Base-by-base conservation (phyloP, 2,329 filamentous ascomycete species). In the Penicillium decumbens region DNA sequence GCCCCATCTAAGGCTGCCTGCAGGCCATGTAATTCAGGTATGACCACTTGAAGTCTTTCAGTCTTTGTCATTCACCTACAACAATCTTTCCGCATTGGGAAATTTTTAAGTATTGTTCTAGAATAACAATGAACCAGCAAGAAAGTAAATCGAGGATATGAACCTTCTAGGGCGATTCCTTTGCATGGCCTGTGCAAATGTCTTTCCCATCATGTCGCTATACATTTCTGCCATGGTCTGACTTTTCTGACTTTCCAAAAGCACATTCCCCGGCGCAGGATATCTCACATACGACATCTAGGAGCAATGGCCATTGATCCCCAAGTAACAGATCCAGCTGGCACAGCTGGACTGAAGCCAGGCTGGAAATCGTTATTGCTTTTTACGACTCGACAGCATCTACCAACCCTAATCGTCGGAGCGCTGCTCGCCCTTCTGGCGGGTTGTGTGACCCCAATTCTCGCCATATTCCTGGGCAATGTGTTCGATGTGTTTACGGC, bases 401-500 rank as follows among this genome's bases (percentile, higher is more conserved):
- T 78, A 0, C 70, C 73, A 0, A 64, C 80, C 3, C 66, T 92
- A 0, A 41, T 74, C 9, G 61, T 75, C 1, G 87, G 83, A 0
- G 43, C 86, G 0, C 9, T 78, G 3, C 72, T 81, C 1, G 80
- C 87, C 0, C 64, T 82, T 3, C 59, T 80, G 1, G 77, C 82
- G 7, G 87, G 87, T 1, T 77, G 80, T 0, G 72, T 84, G 10
- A 80, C 82, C 46, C 87, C 88, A 0, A 71, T 78, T 1, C 77
- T 88, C 24, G 81, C 89, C 3, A 74, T 90, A 25, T 67, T 95
- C 1, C 80, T 91, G 1, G 91, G 91, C 10, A 78, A 79, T 43
- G 76, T 95, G 6, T 95, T 95, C 63, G 78, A 87, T 27, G 71
- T 81, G 4, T 84, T 95, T 50, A 79, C 87, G 0, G 70, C 76